Evolutionary conservation across 2,329 filamentous ascomycete species (phyloP), one percentile per base, ranked within the genome.

Genomic region (Neopestalotiopsis rosae): DNA sequence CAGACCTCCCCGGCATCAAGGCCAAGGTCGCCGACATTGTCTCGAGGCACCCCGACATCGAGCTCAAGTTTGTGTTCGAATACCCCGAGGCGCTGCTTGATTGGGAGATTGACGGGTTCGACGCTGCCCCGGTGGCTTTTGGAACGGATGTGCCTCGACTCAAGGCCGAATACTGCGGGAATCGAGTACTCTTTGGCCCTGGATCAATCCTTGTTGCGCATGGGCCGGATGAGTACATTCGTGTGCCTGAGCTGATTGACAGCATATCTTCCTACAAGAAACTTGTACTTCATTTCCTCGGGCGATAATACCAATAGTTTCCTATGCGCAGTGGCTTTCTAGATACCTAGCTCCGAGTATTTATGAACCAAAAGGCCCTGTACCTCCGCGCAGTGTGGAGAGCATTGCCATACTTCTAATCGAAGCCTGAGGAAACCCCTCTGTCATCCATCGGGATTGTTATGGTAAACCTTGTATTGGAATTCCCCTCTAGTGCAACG

Each of bases 71-170:
- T 40, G 75, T 76, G 42, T 80, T 82, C 68, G 74, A 78, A 59
- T 82, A 82, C 66, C 75, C 79, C 1, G 80, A 82, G 68, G 77
- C 78, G 4, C 69, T 81, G n/a, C 71, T 82, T n/a, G 77, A 82
- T 56, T 80, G 79, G 75, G 77, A 81, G 38, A 77, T 82, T 67
- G 77, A 76, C 28, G 80, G 80, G 1, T 80, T 82, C 61, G 78
- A 81, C 14, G 74, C 77, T 3, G 75, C 77, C 6, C 77, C 80
- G 0, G 80, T 82, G 62, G 74, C 79, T 1, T 83, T 79, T 68
- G 81, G 81, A 0, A 83, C 81, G 1, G 81, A 83, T 56, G 77
- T 81, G 3, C 81, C 81, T 4, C 74, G 80, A 5, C 73, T 82
- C 7, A 75, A 72, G 61, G 71, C 78, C 62, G 69, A 75, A 20